These are phyloP conservation scores for Alternaria gansuensis DNA, from an alignment of 2,329 filamentous ascomycete genomes.

Conservation along the genomic window DNA sequence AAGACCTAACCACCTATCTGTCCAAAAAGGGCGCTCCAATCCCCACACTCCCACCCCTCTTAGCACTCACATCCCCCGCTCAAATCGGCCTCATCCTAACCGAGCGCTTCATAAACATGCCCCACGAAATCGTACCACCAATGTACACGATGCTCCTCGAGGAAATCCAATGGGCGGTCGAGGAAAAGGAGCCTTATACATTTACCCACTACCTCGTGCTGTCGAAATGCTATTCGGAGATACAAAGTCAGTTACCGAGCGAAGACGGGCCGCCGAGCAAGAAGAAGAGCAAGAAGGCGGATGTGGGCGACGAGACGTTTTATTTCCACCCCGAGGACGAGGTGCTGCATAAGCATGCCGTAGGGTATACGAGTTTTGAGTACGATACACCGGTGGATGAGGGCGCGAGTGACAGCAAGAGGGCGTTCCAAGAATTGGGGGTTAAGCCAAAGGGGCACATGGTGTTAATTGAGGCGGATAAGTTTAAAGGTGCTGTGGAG, in stretches of 20 bases:
- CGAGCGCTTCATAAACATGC: slow-evolving; percentile 95
- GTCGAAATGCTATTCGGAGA: slow-evolving; percentile 91
- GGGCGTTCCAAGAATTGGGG: slow-evolving; percentile 92
- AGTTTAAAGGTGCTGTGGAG: slow-evolving; percentile 78
- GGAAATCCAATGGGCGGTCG: slow-evolving; percentile 86
- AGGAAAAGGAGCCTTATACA: slow-evolving; percentile 89
- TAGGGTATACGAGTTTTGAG: slow-evolving; percentile 74
- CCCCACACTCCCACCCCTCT: slow-evolving; percentile 53
- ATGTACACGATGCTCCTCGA: slow-evolving; percentile 95
- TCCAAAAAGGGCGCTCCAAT: slow-evolving; percentile 63
- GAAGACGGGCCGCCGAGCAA: slow-evolving; percentile 52
- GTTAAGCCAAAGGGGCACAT: slow-evolving; percentile 84
- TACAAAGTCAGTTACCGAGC: slow-evolving; percentile 77
- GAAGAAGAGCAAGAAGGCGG: slow-evolving; percentile 54
- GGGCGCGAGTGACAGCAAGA: slow-evolving; percentile 85
- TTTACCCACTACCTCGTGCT: slow-evolving; percentile 94
- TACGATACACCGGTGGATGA: slow-evolving; percentile 83
- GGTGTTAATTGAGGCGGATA: slow-evolving; percentile 83
- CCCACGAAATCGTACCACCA: slow-evolving; percentile 88
- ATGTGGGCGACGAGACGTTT: slow-evolving; percentile 66
- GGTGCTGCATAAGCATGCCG: slow-evolving; percentile 78
- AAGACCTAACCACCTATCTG: slow-evolving; percentile 77
- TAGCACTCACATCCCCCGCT: slow-evolving; percentile 47
- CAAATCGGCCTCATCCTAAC: slow-evolving; percentile 88
- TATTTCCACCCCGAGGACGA: slow-evolving; percentile 98